Base-by-base conservation (phyloP, 106 monocot species). In the Posidonia australis region DNA sequence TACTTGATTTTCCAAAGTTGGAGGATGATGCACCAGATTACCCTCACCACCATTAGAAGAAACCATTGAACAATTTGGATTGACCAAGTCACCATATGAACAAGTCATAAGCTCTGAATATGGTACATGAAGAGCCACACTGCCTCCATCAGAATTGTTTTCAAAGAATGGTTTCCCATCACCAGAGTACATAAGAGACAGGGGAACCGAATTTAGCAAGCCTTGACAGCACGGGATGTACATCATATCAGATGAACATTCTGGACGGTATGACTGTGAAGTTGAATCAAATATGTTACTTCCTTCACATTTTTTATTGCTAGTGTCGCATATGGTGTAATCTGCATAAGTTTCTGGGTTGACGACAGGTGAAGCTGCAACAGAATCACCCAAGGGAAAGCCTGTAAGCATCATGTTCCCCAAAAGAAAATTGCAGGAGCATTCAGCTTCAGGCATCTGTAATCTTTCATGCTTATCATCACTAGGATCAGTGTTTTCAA, bases 121-220 rank as follows among this genome's bases (percentile, higher is more conserved):
- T 68, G 51, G 67, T 46, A 61, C 32, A 46, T 41, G 54, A 59
- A 52, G 23, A 66, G 68, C 43, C 26, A 32, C 32, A 13, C 44
- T 67, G 43, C 30, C 55, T n/a, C 5, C 68, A 44, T 24, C 67
- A 23, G 42, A n/a, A 74, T 55, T 66, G 51, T 27, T 71, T 67
- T 46, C 12, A 27, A 25, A 66, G 30, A 66, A 21, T 3, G n/a
- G 5, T 31, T 70, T 72, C 58, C 23, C 65, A 66, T 72, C 68
- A 57, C 28, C 67, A 32, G 66, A 28, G 61, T 73, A 74, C 18
- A 70, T 27, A 73, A 79, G 72, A 69, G 77, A 78, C 54, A 76
- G 76, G 10, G 78, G 71, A 55, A 66, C 69, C 59, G 52, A 30
- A 68, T 51, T 63, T 32, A 70, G 54, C 17, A 79, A 64, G 54